Percentiles rank a stretch among this genome's conserved stretches.
phyloP scores from a whole-genome alignment of 2,329 filamentous ascomycete species.

The Pseudonectria foliicola region DNA sequence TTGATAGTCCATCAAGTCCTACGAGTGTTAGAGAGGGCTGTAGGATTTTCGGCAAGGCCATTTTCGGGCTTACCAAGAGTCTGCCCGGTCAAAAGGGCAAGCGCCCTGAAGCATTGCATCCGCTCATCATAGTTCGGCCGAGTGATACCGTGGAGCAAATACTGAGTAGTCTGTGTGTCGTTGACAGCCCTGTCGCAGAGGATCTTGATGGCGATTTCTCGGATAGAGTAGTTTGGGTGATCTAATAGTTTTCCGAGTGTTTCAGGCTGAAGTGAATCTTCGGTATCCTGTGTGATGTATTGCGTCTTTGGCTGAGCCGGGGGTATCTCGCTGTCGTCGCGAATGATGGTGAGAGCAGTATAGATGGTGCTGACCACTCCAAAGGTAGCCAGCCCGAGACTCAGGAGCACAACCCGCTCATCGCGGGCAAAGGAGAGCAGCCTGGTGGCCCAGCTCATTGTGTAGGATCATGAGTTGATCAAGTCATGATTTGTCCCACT shows the following conservation, averaged over 20 bases:
- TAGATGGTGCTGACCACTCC: conserved; percentile 51
- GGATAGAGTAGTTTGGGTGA: conserved; percentile 66
- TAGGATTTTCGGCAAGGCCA: neutral
- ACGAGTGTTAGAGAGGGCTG: conserved; percentile 16
- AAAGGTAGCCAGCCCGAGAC: conserved; percentile 51
- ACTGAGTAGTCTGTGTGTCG: conserved; percentile 43
- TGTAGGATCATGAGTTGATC: conserved; percentile 8
- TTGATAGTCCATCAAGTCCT: conserved; percentile 33
- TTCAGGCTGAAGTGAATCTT: conserved; percentile 59
- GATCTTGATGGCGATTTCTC: conserved; percentile 58
- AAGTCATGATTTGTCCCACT: conserved; percentile 3
- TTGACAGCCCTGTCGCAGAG: conserved; percentile 52
- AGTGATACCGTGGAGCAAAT: conserved; percentile 52
- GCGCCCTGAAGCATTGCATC: conserved; percentile 47
- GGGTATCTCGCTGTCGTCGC: conserved; percentile 60
- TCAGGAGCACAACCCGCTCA: conserved; percentile 46
- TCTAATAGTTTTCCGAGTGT: conserved; percentile 62
- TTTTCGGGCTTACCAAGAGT: conserved; percentile 22
- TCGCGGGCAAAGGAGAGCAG: conserved; percentile 34
- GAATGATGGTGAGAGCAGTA: conserved; percentile 50
- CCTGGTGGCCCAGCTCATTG: conserved; percentile 32
- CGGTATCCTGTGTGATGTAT: conserved; percentile 68
- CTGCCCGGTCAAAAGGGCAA: conserved; percentile 46
- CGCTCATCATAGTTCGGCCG: conserved; percentile 52
- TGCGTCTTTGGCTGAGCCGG: conserved; percentile 58